A percentile compares a stretch with the other conserved stretches of the same genome.
phyloP scores from a whole-genome alignment of 257 asterid species.

The Fraxinus pennsylvanica region DNA sequence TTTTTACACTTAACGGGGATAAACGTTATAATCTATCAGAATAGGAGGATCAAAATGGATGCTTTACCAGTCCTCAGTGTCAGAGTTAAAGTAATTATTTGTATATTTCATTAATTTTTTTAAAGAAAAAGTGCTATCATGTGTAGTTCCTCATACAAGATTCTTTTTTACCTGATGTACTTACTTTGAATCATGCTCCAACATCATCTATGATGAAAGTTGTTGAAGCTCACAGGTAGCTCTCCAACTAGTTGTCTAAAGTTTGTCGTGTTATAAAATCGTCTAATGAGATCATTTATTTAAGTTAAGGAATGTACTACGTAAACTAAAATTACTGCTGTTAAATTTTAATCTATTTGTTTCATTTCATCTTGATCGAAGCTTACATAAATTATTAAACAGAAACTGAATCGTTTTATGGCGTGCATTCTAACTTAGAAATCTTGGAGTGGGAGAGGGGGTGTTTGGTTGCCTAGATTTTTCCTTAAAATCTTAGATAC shows the following conservation, averaged over 20 bases:
- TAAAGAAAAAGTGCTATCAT: background rate
- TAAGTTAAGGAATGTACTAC: background rate
- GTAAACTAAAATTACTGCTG: background rate
- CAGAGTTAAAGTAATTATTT: background rate
- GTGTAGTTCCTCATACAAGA: background rate
- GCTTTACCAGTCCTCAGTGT: background rate
- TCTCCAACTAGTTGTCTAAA: background rate
- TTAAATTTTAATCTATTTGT: background rate
- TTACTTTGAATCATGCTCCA: background rate
- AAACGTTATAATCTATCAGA: background rate
- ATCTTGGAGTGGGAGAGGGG: background rate
- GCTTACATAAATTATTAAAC: background rate
- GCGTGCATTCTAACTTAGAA: background rate
- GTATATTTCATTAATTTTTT: no score
- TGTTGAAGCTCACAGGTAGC: background rate
- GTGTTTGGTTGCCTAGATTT: background rate
- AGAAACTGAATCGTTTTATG: background rate
- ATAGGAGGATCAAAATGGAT: background rate
- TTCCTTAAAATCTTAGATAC: background rate
- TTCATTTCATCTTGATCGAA: background rate
- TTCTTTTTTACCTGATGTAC: background rate
- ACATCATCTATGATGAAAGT: background rate
- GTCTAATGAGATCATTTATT: background rate
- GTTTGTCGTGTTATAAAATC: background rate
- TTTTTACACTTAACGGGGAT: background rate